Base-by-base conservation (phyloP, 2,329 filamentous ascomycete genomes). In the Botryosphaeria dothidea region DNA sequence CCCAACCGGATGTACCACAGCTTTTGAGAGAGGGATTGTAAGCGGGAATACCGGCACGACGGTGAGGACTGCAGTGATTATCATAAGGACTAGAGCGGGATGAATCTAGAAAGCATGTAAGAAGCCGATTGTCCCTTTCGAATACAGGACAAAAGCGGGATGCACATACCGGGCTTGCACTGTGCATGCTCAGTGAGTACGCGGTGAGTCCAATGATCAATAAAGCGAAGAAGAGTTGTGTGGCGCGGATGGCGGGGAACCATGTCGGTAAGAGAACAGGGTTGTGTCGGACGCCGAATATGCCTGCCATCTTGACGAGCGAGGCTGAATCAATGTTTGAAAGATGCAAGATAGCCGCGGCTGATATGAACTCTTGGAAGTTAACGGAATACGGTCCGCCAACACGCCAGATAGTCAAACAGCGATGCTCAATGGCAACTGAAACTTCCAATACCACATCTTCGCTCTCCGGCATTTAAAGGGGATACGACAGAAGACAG, bases 141-240 rank as follows among this genome's bases (percentile, higher is more conserved):
- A 41, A 41, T 34, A n/a, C n/a, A n/a, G n/a, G n/a, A n/a, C 19
- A 3, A 13, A 13, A 36, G 49, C 23, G 34, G 54, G 4, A 13
- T 23, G 34, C 15, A 67, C 67, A 31, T 66, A 71, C 69, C 5
- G 67, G 68, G 1, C 71, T 68, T 9, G 68, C 70, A 23, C 34
- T 51, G 27, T 54, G 36, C 17, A 43, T 43, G 21, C 61, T 63
- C 61, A 63, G 13, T 25, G 49, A 31, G 52, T 73, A 75, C 2
- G 68, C 70, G 11, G 71, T 71, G 13, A 74, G 66, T 8, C 67
- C 72, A 23, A 76, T 67, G 7, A 71, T 56, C 3, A 75, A 61
- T 23, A 75, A 52, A 36, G 70, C 69, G 57, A 75, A 72, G 57
- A 75, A 56, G 34, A 74, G 52, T 56, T 77, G 73, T 15, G 72